Percentiles rank a stretch among this genome's conserved stretches.
phyloP scores from a whole-genome alignment of 2,329 filamentous ascomycete species.

The Pseudogymnoascus sp. region DNA sequence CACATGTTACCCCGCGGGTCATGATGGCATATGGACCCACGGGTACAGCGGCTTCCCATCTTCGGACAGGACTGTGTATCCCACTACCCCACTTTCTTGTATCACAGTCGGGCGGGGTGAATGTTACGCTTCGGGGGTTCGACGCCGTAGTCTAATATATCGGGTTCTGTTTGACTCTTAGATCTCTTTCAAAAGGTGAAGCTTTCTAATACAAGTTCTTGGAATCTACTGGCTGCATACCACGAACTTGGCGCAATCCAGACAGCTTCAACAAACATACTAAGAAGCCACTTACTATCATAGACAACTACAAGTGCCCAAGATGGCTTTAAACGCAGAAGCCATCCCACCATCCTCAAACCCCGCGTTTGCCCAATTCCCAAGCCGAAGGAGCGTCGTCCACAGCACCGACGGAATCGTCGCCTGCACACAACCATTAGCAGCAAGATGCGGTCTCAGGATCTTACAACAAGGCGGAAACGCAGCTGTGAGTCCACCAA shows the following conservation, averaged over 20 bases:
- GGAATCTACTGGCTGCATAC: background rate
- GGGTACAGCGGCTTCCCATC: background rate
- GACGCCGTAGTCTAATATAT: background rate
- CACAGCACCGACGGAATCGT: constrained; percentile 91
- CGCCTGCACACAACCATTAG: constrained; percentile 80
- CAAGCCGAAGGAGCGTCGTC: constrained; percentile 81
- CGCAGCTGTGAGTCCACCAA: background rate
- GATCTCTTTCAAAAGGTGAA: background rate
- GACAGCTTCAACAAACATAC: background rate
- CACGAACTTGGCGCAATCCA: background rate
- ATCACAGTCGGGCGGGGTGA: background rate
- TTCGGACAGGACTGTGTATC: background rate
- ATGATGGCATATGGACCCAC: background rate
- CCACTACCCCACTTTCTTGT: background rate
- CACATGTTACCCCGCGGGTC: background rate
- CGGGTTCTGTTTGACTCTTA: background rate
- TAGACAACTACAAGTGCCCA: background rate
- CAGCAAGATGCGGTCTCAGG: constrained; percentile 76
- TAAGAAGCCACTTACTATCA: background rate
- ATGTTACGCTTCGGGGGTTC: background rate
- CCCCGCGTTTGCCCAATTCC: constrained; percentile 51
- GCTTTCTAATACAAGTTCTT: background rate
- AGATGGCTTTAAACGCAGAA: constrained; percentile 26
- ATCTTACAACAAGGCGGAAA: constrained; percentile 53
- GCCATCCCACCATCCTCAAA: constrained; percentile 24